Evolutionary conservation across 495 filamentous ascomycete genomes (phyloP), one percentile per base, ranked within the genome.

Genomic region (Neurospora sp.): DNA sequence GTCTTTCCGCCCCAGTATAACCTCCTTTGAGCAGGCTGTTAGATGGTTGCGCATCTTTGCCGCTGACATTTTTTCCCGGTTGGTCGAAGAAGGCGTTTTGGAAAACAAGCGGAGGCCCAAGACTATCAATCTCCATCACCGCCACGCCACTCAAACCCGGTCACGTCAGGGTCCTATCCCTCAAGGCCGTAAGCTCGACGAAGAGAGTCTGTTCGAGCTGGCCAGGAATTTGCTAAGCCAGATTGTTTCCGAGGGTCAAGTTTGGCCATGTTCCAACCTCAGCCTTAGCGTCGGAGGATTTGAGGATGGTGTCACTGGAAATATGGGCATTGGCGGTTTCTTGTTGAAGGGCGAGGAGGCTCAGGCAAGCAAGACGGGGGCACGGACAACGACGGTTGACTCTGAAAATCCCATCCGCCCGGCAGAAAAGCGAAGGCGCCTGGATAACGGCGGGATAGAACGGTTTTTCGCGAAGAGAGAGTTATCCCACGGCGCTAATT

Each of bases 1-100:
- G 78, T 96, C 94, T 0, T 99, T 99, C 75, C 88, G 94, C 7
- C 96, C 96, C 1, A 90, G 85, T 73, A 93, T 99, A 77, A 92
- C 89, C 75, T 89, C 84, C 16, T 80, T 87, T n/a, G 94, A 96
- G 35, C 93, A 97, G 80, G 96, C 90, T 3, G 85, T 88, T 8
- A 91, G 89, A 76, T 99, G 96, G 96, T 84, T 99, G 66, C 86
- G 90, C 18, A 97, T 99, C 71, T 98, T 99, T 80, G 91, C 89
- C 16, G 93, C 94, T 1, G 96, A 99, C 78, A 97, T 99, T 70
- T 95, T 92, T 82, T 90, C 91, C 27, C 89, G 96, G 68, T 85
- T 98, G 39, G 91, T 97, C 7, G 94, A 98, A 75, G 96, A 98
- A 81, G 95, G 94, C 42, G 90, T 97, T 18, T 83, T 96, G 75